Evolutionary conservation across 1,284 basidiomycete genomes (phyloP).

Genomic region (Rhodofomes roseus): DNA sequence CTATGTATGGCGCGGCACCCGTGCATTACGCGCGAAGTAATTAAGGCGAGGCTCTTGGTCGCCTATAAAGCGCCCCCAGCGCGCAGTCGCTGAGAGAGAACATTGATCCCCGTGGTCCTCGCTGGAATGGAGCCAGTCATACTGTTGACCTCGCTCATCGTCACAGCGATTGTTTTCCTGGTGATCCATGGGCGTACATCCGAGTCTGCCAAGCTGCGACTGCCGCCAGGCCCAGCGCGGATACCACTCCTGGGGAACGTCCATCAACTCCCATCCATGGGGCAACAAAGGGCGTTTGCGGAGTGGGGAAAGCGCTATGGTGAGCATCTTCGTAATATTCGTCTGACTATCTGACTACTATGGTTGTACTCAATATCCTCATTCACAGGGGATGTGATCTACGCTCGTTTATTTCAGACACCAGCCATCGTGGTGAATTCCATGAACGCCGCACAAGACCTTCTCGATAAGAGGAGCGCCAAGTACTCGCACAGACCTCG

Average conservation of each 20-base stretch:
- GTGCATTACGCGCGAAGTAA: neutral
- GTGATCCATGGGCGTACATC: neutral
- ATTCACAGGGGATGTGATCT: conserved; percentile 17
- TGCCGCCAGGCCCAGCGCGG: neutral
- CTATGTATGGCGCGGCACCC: neutral
- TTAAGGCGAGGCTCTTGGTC: neutral
- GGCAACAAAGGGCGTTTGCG: conserved; percentile 26
- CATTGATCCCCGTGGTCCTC: neutral
- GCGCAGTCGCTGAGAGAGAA: neutral
- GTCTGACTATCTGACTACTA: too few species aligned
- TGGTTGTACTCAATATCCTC: conserved; percentile 24
- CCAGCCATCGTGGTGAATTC: conserved; percentile 18
- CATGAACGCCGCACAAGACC: conserved; percentile 14
- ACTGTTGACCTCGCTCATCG: neutral
- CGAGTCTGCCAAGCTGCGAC: neutral
- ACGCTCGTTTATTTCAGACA: conserved; percentile 11
- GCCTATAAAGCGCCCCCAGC: neutral
- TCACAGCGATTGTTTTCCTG: neutral
- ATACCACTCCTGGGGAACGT: conserved; percentile 1
- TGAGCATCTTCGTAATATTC: neutral
- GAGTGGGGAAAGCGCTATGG: conserved; percentile 14
- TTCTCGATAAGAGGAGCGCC: conserved; percentile 20
- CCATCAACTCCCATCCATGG: neutral
- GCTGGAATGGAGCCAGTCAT: neutral
- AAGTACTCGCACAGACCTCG: conserved; percentile 21